phyloP scores from a whole-genome alignment of 2,329 filamentous ascomycete genomes.

The Sarocladiaceae sp. region DNA sequence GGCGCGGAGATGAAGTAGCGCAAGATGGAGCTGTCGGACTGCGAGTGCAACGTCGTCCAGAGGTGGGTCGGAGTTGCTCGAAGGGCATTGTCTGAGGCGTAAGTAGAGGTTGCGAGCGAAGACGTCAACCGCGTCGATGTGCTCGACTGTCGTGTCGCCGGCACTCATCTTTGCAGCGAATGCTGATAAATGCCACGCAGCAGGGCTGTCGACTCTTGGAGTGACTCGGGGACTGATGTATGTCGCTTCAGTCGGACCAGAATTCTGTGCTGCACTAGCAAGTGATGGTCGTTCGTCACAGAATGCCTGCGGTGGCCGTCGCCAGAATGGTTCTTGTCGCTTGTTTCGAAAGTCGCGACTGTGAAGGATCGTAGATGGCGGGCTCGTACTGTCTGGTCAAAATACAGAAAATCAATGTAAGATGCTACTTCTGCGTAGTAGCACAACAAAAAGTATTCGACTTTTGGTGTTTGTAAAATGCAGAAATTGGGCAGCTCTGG shows the following conservation, averaged over 20 bases:
- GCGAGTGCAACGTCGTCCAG: slow-evolving; percentile 46
- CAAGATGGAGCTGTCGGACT: slow-evolving; percentile 50
- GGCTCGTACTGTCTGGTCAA: not conserved
- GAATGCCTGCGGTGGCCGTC: no score
- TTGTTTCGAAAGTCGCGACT: not conserved
- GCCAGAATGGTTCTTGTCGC: not conserved
- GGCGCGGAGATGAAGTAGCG: slow-evolving; percentile 52
- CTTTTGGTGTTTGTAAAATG: not conserved
- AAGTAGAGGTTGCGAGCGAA: slow-evolving; percentile 53
- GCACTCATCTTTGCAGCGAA: not conserved
- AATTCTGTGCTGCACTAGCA: no score
- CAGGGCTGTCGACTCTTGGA: no score
- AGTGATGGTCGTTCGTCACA: no score
- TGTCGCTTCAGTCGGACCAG: no score
- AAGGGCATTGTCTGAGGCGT: slow-evolving; percentile 39
- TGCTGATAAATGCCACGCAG: no score
- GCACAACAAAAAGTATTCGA: not conserved
- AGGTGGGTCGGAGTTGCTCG: slow-evolving; percentile 32
- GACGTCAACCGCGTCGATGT: slow-evolving; percentile 52
- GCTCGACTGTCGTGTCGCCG: slow-evolving; percentile 19
- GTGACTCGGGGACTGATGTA: no score
- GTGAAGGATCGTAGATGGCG: not conserved
- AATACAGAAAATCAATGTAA: not conserved
- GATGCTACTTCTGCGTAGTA: not conserved
- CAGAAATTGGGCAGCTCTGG: not conserved